Evolutionary conservation across 257 asterid genomes (phyloP), one percentile per base, ranked within the genome.

Genomic region (Przewalskia tangutica): DNA sequence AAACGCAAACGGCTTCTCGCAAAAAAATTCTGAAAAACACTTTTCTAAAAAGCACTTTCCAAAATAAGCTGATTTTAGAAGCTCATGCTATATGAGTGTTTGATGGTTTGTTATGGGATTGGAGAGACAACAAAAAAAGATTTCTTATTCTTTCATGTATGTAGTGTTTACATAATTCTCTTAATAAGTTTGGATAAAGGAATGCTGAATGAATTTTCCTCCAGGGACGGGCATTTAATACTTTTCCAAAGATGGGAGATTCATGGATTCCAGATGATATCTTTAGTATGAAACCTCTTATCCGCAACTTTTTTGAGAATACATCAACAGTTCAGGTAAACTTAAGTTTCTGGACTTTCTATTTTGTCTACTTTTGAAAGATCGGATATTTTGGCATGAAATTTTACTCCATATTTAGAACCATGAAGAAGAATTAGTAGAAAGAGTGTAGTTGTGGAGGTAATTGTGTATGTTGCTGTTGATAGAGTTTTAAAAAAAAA

Each of bases 241-340:
- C 99, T 79, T 95, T 95, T 65, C 99, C 98, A 0, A 94, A 90
- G 91, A 95, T 95, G 99, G 98, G 98, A 6, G 97, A 94, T 81
- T 56, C 82, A 34, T 94, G 98, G 99, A 88, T 95, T 86, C 99
- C 98, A 2, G 97, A 95, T 60, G 91, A 89, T 89, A 77, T 92
- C 85, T 89, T 95, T 50, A 68, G 83, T 65, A 75, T 95, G 93
- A 94, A 90, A 86, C 99, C 99, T 10, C 82, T 92, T 79, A 80
- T 91, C 46, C 90, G 96, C 83, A 95, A 93, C 92, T 95, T 95
- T 89, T 95, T 95, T 66, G 97, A 94, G 82, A 94, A 95, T 84
- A 92, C 97, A 10, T 81, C 98, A 63, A 95, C 95, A 6, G 98
- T 95, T 85, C 98, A 94, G 97, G 98, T 95, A 87, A 84, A 50